Percentiles rank a stretch among this genome's conserved stretches.
phyloP scores from a whole-genome alignment of 805 yeast genomes.

The Sugiyamaella floridensis region DNA sequence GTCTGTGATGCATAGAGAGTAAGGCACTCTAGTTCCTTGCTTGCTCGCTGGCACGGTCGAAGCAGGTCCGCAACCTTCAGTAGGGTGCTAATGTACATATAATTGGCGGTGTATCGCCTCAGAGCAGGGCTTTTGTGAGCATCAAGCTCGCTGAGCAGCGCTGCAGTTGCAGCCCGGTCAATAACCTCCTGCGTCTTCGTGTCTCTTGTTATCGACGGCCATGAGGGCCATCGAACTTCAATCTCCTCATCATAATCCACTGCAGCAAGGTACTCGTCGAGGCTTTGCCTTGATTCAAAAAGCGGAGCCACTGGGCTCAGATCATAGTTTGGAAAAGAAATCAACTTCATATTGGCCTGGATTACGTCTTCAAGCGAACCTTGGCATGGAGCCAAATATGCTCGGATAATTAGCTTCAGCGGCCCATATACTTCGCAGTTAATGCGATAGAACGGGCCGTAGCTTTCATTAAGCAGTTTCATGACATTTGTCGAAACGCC shows the following conservation, averaged over 20 bases:
- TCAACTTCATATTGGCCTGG: slow-evolving; percentile 22
- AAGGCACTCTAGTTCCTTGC: slow-evolving; percentile 20
- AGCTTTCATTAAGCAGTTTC: background rate
- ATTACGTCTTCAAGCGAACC: slow-evolving; percentile 18
- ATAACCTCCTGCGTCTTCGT: background rate
- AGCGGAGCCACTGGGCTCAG: slow-evolving; percentile 19
- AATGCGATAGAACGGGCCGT: slow-evolving; percentile 5
- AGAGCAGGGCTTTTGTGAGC: background rate
- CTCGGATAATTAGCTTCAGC: slow-evolving; percentile 14
- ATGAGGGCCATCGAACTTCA: slow-evolving; percentile 8
- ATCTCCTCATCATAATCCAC: slow-evolving; percentile 16
- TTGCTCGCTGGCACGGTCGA: slow-evolving; percentile 16
- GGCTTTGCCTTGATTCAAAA: slow-evolving; percentile 12
- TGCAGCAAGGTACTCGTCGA: slow-evolving; percentile 19
- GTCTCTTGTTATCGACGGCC: background rate
- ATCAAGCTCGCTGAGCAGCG: background rate
- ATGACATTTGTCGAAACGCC: background rate
- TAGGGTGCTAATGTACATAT: slow-evolving; percentile 21
- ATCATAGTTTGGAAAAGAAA: slow-evolving; percentile 18
- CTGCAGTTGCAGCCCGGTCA: slow-evolving; percentile 1
- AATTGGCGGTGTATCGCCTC: slow-evolving; percentile 17
- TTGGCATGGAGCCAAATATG: slow-evolving; percentile 22
- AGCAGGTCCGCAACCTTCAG: slow-evolving; percentile 18
- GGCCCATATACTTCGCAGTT: slow-evolving; percentile 5
- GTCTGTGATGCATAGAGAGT: slow-evolving; percentile 17